Evolutionary conservation across 345 rosid species (phyloP), one percentile per base, ranked within the genome.

Genomic region (Tarenaya hassleriana): DNA sequence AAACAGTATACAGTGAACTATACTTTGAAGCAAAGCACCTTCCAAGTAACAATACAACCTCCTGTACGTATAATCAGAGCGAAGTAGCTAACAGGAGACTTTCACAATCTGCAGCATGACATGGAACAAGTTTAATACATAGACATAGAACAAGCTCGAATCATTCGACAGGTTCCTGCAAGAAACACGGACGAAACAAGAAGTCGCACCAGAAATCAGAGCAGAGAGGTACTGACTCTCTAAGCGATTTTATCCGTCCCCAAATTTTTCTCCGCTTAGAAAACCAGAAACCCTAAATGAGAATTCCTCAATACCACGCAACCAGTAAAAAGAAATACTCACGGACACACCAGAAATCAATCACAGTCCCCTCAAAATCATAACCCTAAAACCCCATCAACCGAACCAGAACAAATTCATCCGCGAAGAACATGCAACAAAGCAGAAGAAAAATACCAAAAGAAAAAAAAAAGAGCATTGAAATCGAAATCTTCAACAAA

Each of bases 21-120:
- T 19, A 29, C 9, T 38, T 32, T 14, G 34, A 24, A 29, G 4
- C 10, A 9, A 41, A 57, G 34, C 33, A 55, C 54, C 45, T 39
- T 20, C 42, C 50, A 44, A 55, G 33, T 18, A 42, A 52, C 41
- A 64, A 38, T 34, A 15, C 32, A 51, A 35, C 51, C 52, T 45
- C 41, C 10, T 7, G 10, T 45, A 39, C 10, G 41, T 50, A 24
- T 5, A 13, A 62, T 31, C 21, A 33, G n/a, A 56, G 33, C 45
- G 0, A 55, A 48, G 62, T 48, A 55, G 56, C 16, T 32, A 47
- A 10, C 40, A 63, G 56, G 27, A 55, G 50, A 38, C 13, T 51
- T 45, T 44, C 54, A 62, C 41, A 62, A 46, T 53, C 67, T 52
- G 60, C 66, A 52, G 53, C 34, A 52, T 9, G 16, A 61, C 24